A percentile compares a stretch with the other conserved stretches of the same genome.
phyloP scores from a whole-genome alignment of 257 asterid species.

The Anisodus acutangulus region DNA sequence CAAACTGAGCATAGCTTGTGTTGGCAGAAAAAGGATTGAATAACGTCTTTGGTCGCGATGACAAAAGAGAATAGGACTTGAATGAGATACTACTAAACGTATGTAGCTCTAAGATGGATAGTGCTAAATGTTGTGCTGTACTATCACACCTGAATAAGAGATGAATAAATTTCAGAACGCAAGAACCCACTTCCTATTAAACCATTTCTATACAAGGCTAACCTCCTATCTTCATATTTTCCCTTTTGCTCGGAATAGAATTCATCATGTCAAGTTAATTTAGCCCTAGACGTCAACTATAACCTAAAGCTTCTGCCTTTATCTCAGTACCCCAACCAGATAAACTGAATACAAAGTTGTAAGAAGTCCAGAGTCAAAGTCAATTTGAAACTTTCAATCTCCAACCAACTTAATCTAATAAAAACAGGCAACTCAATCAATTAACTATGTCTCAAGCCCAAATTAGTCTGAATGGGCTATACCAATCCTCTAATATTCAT shows the following conservation, averaged over 20 bases:
- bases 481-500: background rate
- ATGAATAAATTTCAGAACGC: conserved; percentile 14
- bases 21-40: background rate
- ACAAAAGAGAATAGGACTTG: background rate
- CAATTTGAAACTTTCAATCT: background rate
- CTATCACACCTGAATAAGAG: background rate
- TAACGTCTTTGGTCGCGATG: background rate
- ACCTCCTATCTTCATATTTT: background rate
- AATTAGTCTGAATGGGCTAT: background rate
- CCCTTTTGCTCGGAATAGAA: background rate
- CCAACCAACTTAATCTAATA: conserved; percentile 8
- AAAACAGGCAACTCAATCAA: background rate
- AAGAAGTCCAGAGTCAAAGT: background rate
- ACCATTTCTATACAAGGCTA: conserved; percentile 18
- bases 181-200: background rate
- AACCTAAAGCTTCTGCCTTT: background rate
- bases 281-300: conserved; percentile 4
- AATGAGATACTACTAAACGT: background rate
- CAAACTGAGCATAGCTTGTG: conserved; percentile 9
- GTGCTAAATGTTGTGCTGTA: background rate
- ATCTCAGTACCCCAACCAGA: background rate
- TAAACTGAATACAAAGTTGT: background rate
- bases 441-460: background rate
- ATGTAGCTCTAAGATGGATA: background rate
- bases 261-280: background rate